Conservation (phyloP, 352 stramenopile species). For the Pythium monospermum region DNA sequence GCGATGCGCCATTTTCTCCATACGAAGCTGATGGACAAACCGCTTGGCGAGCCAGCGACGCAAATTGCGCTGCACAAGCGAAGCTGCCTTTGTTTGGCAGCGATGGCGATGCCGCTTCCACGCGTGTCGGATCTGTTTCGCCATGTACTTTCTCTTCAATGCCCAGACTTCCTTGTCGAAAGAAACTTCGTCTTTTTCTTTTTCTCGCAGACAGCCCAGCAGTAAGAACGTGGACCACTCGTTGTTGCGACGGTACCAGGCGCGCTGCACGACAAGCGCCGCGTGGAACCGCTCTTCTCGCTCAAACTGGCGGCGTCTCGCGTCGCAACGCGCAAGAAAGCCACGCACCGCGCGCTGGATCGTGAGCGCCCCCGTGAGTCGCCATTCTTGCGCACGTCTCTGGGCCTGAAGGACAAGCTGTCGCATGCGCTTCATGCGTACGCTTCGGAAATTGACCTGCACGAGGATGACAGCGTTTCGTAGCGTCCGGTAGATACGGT, state of each 20-base stretch:
- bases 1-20: conserved; percentile 44
- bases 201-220: conserved; percentile 67
- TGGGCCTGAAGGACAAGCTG: conserved; percentile 55
- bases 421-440: conserved; percentile 43
- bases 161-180: conserved; percentile 39
- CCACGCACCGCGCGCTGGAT: conserved; percentile 54
- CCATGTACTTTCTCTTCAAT: conserved; percentile 40
- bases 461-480: conserved; percentile 44
- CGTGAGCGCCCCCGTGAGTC: conserved; percentile 34
- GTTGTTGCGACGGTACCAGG: conserved; percentile 78
- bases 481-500: conserved; percentile 36
- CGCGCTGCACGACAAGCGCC: conserved; percentile 63
- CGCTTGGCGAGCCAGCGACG: conserved; percentile 30
- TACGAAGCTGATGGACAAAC: conserved; percentile 26
- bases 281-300: conserved; percentile 48
- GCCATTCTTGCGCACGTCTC: conserved; percentile 36
- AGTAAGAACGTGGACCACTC: conserved; percentile 83
- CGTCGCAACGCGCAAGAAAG: conserved; percentile 38
- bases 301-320: conserved; percentile 21
- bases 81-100: conserved; percentile 27
- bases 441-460: conserved; percentile 47
- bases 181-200: conserved; percentile 51
- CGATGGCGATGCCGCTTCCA: conserved; percentile 29
- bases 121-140: conserved; percentile 33
- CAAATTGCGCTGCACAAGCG: conserved; percentile 42